A percentile compares a stretch with the other conserved stretches of the same genome.
Evolutionary conservation across 371 early-diverging fungal species (phyloP).

Genomic region (Circinella umbellata): DNA sequence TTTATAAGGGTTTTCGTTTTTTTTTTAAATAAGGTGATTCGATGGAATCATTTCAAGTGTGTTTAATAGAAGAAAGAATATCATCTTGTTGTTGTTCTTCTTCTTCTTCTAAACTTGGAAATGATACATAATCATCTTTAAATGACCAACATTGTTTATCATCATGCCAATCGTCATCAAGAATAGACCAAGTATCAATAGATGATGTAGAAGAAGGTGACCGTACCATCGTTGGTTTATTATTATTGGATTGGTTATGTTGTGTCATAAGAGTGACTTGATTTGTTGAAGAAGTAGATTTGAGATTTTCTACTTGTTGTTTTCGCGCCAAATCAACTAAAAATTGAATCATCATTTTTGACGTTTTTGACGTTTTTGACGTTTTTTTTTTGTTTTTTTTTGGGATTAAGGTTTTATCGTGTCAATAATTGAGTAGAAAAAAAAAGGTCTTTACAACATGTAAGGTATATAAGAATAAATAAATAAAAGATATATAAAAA

Average conservation of each 20-base stretch:
- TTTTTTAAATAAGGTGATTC: too few relatives aligned
- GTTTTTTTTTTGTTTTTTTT: too few relatives aligned
- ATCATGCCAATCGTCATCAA: conserved; percentile 29
- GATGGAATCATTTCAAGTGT: neutral
- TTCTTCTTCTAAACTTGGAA: conserved; percentile 32
- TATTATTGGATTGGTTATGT: too few relatives aligned
- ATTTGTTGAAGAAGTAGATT: neutral
- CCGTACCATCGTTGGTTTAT: conserved; percentile 9
- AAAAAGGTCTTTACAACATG: too few relatives aligned
- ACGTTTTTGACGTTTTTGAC: too few relatives aligned
- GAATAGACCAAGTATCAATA: neutral
- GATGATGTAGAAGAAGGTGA: conserved; percentile 13
- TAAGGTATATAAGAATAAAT: too few relatives aligned
- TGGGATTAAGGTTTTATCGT: neutral
- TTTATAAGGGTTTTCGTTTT: neutral
- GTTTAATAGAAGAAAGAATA: neutral
- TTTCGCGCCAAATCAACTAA: conserved; percentile 1
- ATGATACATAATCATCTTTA: conserved; percentile 45
- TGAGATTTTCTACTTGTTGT: neutral
- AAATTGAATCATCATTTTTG: neutral
- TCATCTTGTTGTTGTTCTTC: neutral
- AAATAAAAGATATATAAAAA: too few relatives aligned
- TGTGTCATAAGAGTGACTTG: too few relatives aligned
- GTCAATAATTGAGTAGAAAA: neutral
- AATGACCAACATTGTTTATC: conserved; percentile 37